Evolutionary conservation across 352 stramenopile species (phyloP), one percentile per base, ranked within the genome.

Genomic region (Phytophthora fragariaefolia): DNA sequence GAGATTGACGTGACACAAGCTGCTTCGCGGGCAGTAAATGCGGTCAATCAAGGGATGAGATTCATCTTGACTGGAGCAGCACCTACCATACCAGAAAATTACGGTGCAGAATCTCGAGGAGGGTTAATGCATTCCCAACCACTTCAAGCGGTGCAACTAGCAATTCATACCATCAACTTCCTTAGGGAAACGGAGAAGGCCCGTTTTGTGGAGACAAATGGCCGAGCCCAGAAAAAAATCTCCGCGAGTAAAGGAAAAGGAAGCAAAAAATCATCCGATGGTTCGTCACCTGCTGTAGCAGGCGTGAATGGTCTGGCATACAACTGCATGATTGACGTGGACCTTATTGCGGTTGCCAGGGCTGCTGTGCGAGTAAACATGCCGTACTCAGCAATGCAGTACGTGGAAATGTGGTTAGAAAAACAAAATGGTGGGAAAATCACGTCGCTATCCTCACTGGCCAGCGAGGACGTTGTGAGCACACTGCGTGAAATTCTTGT

Each of bases 371-470:
- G 62, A 8, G 84, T 89, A 4, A 90, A 96, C 46, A 95, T 96
- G 85, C 89, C 89, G 7, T 96, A 93, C 48, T 93, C 87, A 18
- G 86, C 89, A 1, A 94, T 96, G 83, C 89, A 96, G 53, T 96
- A 91, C 54, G 82, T 92, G n/a, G 89, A 96, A 58, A 90, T 93
- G 86, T 93, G 85, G 80, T 61, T 96, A 4, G 89, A 96, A 68
- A 68, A 76, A 12, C 69, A 72, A 4, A 49, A 91, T 18, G 85
- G 81, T 3, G 78, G 77, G 0, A 77, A 77, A 46, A 62, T 91
- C 1, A 79, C 79, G 1, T 74, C 72, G 26, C 32, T 89, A 18
- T 79, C 71, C 23, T 66, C 58, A 1, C 47, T 72, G 18, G 54
- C 46, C 7, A 70, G 73, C 27, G 63, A 74, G n/a, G 51, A 77